Conservation (phyloP, 2,329 filamentous ascomycete species). For the Meredithiella fracta region DNA sequence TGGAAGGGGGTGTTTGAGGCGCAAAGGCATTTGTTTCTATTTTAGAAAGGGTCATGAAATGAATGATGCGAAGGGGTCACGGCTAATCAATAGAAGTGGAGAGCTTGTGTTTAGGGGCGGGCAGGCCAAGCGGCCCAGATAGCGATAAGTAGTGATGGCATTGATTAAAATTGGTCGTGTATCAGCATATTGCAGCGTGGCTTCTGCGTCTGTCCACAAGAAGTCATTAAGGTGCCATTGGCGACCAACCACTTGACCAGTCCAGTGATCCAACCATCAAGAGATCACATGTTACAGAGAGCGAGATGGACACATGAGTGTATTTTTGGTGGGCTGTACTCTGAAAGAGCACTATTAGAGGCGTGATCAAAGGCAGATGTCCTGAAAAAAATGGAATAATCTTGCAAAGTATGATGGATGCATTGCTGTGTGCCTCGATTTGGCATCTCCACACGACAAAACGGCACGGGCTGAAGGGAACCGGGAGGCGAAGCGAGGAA, state of each 20-base stretch:
- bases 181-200: background rate
- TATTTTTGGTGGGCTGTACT: background rate
- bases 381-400: background rate
- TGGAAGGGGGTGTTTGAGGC: background rate
- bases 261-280: background rate
- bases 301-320: background rate
- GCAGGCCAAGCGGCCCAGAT: no score
- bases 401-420: background rate
- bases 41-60: background rate
- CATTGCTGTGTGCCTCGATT: conserved; percentile 2
- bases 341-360: no score
- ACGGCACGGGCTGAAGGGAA: background rate
- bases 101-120: no score
- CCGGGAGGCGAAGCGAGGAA: background rate
- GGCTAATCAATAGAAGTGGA: no score
- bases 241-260: background rate
- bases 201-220: background rate
- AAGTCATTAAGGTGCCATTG: background rate
- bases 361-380: background rate
- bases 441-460: conserved; percentile 4
- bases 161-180: no score
- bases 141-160: background rate
- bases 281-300: background rate
- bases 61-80: background rate
- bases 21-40: background rate